Evolutionary conservation across 352 stramenopile species (phyloP).

Genomic region (Phytophthora syringae): DNA sequence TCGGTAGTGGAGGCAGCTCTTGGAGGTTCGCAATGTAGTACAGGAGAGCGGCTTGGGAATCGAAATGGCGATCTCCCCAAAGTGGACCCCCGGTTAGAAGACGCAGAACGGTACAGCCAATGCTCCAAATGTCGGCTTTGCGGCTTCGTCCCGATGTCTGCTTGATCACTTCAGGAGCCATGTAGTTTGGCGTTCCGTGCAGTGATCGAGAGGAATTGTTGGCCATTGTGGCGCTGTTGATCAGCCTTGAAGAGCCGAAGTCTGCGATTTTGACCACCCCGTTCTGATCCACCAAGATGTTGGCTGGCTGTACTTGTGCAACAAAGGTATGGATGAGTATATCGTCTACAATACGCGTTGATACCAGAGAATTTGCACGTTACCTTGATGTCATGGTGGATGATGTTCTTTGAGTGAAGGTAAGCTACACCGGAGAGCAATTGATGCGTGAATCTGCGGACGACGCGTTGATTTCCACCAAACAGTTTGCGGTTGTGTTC

Average conservation of each 20-base stretch:
- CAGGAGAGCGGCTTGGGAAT: slow-evolving; percentile 70
- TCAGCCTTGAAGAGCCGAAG: slow-evolving; percentile 91
- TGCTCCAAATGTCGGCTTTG: slow-evolving; percentile 86
- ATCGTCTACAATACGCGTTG: neutral
- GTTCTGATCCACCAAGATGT: slow-evolving; percentile 95
- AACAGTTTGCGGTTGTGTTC: slow-evolving; percentile 86
- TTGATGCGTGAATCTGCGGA: slow-evolving; percentile 80
- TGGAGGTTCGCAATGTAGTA: slow-evolving; percentile 70
- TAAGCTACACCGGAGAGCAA: slow-evolving; percentile 91
- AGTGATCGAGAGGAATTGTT: slow-evolving; percentile 55
- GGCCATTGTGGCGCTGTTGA: slow-evolving; percentile 58
- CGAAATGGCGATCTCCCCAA: slow-evolving; percentile 85
- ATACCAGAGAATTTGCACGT: neutral
- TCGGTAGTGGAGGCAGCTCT: slow-evolving; percentile 47
- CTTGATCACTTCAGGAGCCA: slow-evolving; percentile 91
- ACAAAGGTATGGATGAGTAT: neutral
- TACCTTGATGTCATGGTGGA: slow-evolving; percentile 88
- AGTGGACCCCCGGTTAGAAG: slow-evolving; percentile 68
- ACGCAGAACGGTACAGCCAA: slow-evolving; percentile 83
- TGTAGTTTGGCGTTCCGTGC: slow-evolving; percentile 87
- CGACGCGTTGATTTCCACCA: slow-evolving; percentile 72
- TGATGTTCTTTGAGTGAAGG: slow-evolving; percentile 75
- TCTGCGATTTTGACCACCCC: slow-evolving; percentile 95
- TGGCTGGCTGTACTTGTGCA: slow-evolving; percentile 71
- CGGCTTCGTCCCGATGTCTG: slow-evolving; percentile 67